Base-by-base conservation (phyloP, 768 basidiomycete species). In the Hirschioporus abietinus region DNA sequence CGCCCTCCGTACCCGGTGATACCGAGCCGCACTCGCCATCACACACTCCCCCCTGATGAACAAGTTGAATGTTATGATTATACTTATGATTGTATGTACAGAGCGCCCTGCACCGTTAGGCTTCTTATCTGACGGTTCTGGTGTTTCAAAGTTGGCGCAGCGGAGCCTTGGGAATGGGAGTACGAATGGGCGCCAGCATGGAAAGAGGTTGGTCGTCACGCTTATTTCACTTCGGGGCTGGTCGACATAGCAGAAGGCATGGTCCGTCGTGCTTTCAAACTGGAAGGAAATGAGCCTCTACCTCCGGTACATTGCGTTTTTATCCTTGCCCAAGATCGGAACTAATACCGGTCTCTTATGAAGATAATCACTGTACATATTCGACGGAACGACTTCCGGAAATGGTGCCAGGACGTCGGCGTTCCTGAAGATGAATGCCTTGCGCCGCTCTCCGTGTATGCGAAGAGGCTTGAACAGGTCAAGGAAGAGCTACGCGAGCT, bases 101-200 rank as follows among this genome's bases (percentile, higher is more conserved):
- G 34, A 10, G 66, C 66, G 24, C 72, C 74, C n/a, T 75, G 76
- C 63, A 77, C 75, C 7, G 65, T 68, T 24, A 68, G 70, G 64
- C 74, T 76, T 57, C 42, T 75, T 59, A 35, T 52, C 20, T 52
- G 42, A 52, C 42, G 20, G 4, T 15, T 52, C 42, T 52, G 7
- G 7, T 7, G 12, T 12, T 52, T 15, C 42, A 52, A 52, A 52
- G 60, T 25, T 61, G 30, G 24, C 60, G 30, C 30, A 25, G 60
- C 64, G 86, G 84, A 80, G 83, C 8, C 83, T 76, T 66, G 86
- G 87, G 70, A 87, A 71, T 83, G 81, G 71, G 83, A 84, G 60
- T 80, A 77, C 64, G 86, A 87, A 65, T 87, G 81, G 70, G 82
- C 82, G 66, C 86, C 86, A 25, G 84, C 81, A n/a, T 88, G 87